Base-by-base conservation (phyloP, 768 basidiomycete genomes). In the Mrakia blollopis region DNA sequence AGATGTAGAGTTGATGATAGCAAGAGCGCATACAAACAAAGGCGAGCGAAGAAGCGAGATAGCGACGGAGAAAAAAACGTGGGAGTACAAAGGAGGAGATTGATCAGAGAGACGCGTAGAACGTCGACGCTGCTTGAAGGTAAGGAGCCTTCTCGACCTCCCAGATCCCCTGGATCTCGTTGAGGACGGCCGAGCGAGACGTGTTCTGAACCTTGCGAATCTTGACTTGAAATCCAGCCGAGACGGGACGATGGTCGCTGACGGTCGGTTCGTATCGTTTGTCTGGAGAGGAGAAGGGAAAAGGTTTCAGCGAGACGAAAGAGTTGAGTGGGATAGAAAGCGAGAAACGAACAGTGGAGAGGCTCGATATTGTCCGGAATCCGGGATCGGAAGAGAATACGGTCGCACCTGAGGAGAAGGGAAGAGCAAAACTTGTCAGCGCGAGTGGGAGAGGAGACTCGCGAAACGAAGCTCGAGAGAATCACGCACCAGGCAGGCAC, bases 171-270 rank as follows among this genome's bases (percentile, higher is more conserved):
- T 88, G 85, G 63, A 92, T 86, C 79, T 88, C 86, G 75, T 81
- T 80, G 84, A 89, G 89, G 32, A 89, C 88, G 72, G 83, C 83
- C 79, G 85, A 86, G 81, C 92, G 86, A 79, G 85, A 85, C 16
- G 89, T 89, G 44, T 85, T 86, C 71, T 88, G 84, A 63, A 97
- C 87, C 54, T 84, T 87, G 85, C 95, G 96, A 54, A 94, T 87
- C 68, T 87, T 90, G 52, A 94, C 84, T 71, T 83, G 84, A 82
- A 94, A 94, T 7, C 86, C 91, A 8, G 91, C 90, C 41, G 91
- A 93, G 67, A 98, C 88, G 11, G 95, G 93, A 9, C 92, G 87
- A 83, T 97, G 95, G 84, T 98, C 94, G 13, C 92, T 92, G 7
- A 95, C 89, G 79, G 93, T 92, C 72, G 87, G 88, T 83, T 97